Evolutionary conservation across 345 rosid genomes (phyloP).

Genomic region (Brassica napus): DNA sequence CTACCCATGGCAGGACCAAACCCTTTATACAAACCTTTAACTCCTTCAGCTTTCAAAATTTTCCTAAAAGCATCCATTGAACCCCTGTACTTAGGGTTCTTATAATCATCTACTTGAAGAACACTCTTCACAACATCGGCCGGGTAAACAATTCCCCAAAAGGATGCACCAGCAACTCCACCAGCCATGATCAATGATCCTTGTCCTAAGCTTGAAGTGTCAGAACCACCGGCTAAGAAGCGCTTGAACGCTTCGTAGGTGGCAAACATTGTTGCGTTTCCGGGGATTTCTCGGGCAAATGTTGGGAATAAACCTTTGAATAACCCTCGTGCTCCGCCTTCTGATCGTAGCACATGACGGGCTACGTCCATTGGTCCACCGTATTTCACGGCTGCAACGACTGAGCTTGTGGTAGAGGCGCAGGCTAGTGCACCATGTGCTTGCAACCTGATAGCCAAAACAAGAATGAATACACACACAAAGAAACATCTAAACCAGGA

Average conservation of each 20-base stretch:
- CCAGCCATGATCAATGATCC: conserved; percentile 83
- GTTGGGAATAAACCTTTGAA: conserved; percentile 98
- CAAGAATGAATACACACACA: conserved; percentile 24
- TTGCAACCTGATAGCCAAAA: conserved; percentile 64
- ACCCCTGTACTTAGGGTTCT: conserved; percentile 74
- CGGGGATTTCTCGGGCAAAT: conserved; percentile 88
- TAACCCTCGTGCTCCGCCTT: conserved; percentile 81
- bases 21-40: conserved; percentile 91
- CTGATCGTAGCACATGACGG: conserved; percentile 78
- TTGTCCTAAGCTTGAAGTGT: conserved; percentile 84
- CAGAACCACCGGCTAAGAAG: conserved; percentile 76
- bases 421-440: conserved; percentile 77
- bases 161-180: conserved; percentile 85
- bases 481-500: background rate
- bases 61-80: conserved; percentile 69
- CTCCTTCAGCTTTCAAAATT: conserved; percentile 78
- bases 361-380: conserved; percentile 98
- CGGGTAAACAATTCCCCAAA: conserved; percentile 86
- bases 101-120: conserved; percentile 87
- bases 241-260: conserved; percentile 79
- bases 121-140: conserved; percentile 94
- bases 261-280: conserved; percentile 90
- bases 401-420: conserved; percentile 43
- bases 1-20: conserved; percentile 97
- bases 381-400: conserved; percentile 64